Evolutionary conservation across 2,329 filamentous ascomycete genomes (phyloP).

Genomic region (Dissoconium aciculare): DNA sequence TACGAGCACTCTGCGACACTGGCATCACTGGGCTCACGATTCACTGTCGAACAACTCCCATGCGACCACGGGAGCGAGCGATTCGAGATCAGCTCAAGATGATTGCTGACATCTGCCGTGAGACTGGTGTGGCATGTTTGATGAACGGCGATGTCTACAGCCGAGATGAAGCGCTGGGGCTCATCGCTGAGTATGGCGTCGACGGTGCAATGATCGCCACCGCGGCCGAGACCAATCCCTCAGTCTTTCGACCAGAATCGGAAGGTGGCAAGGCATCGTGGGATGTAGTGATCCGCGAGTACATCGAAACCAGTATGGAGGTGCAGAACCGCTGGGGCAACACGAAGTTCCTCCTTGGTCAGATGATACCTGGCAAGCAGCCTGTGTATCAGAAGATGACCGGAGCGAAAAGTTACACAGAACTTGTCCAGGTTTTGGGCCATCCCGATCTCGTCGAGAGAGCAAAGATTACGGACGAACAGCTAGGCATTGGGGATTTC

Average conservation of each 20-base stretch:
- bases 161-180: constrained; percentile 53
- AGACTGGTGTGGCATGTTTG: constrained; percentile 76
- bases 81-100: constrained; percentile 75
- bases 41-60: constrained; percentile 90
- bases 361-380: constrained; percentile 71
- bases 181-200: constrained; percentile 67
- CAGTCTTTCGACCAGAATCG: constrained; percentile 57
- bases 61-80: constrained; percentile 79
- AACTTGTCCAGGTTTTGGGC: constrained; percentile 50
- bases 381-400: constrained; percentile 46
- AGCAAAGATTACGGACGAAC: constrained; percentile 51
- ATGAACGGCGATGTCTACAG: constrained; percentile 87
- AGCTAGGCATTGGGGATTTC: constrained; percentile 38
- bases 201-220: constrained; percentile 97
- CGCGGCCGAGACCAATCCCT: constrained; percentile 78
- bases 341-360: constrained; percentile 77
- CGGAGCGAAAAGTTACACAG: constrained; percentile 53
- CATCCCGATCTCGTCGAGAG: constrained; percentile 44
- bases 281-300: constrained; percentile 62
- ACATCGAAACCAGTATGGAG: constrained; percentile 56
- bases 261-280: constrained; percentile 60
- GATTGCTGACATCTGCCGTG: constrained; percentile 64
- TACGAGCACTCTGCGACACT: constrained; percentile 63
- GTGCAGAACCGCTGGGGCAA: constrained; percentile 81
- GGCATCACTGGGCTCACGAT: constrained; percentile 87